Evolutionary conservation across 2,329 filamentous ascomycete species (phyloP), one percentile per base, ranked within the genome.

Genomic region (Berkeleyomyces rouxiae): DNA sequence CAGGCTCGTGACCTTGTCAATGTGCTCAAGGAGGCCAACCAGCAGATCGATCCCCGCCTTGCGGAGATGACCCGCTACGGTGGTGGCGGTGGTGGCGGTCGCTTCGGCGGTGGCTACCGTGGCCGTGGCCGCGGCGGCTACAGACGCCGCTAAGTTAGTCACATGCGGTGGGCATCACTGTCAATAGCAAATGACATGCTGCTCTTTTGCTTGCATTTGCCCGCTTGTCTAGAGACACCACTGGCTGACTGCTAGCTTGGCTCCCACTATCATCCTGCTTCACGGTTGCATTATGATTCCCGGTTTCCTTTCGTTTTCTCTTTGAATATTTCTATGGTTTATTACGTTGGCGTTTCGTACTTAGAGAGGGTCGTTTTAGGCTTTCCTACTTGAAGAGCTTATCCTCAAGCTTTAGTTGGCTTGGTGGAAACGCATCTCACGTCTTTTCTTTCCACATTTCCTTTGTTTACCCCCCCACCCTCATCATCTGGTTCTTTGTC

Each of bases 1-100:
- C 88, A 93, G 84, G 92, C 93, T 77, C 92, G 93, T 82, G 93
- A 99, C 78, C 85, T 99, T 72, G 86, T 99, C 70, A 82, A 82
- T 70, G 89, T 99, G 70, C 86, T 99, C 69, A 86, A 86, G 72
- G 93, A 99, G 78, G 91, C 93, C 68, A 97, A 97, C 80, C 93
- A 99, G 79, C 87, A 95, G 76, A 91, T 99, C 75, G 93, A 97
- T 71, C 93, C 93, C 72, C 87, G 90, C 74, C 86, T 99, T 67
- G 84, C 85, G 67, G 93, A 99, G 80, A 97, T 99, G 93, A 85
- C 84, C 69, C 88, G 93, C 74, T 97, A 91, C 73, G 84, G 90
- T 68, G 89, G 90, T 67, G 89, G 89, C 64, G 90, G 90, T 65
- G 87, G 87, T 61, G 89, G 89, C 64, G 89, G 90, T 65, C 83